Conservation (phyloP, 108 stramenopile genomes). For the Nitzschia sp. region DNA sequence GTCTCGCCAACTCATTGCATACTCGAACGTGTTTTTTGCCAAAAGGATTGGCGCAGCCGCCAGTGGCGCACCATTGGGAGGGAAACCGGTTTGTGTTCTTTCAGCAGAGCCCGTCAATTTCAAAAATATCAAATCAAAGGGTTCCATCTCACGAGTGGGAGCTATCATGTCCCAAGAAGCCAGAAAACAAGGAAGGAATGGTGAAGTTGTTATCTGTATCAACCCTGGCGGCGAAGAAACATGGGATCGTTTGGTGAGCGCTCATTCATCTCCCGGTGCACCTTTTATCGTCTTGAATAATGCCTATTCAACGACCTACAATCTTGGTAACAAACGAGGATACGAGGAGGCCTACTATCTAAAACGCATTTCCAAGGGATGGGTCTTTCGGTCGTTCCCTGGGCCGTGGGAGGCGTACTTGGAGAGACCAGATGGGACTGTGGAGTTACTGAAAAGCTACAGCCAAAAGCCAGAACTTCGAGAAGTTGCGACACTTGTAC, state of each 20-base stretch:
- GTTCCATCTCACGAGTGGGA: constrained; percentile 45
- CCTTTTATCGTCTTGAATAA: constrained; percentile 81
- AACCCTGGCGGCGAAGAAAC: constrained; percentile 87
- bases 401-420: constrained; percentile 86
- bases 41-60: constrained; percentile 69
- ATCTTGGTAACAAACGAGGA: constrained; percentile 77
- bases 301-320: constrained; percentile 83
- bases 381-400: constrained; percentile 80
- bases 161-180: constrained; percentile 22
- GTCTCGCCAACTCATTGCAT: constrained; percentile 77
- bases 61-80: constrained; percentile 53
- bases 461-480: constrained; percentile 71
- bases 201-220: constrained; percentile 67
- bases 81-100: constrained; percentile 66
- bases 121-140: constrained; percentile 48
- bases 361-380: constrained; percentile 87
- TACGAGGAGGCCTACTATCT: constrained; percentile 85
- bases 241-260: constrained; percentile 67
- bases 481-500: constrained; percentile 75
- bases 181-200: constrained; percentile 47
- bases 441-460: constrained; percentile 79
- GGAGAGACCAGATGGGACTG: constrained; percentile 81
- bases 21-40: constrained; percentile 89
- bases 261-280: constrained; percentile 48
- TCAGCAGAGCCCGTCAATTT: constrained; percentile 79